Conservation (phyloP, 208 protist species). For the Trypanosoma avium region DNA sequence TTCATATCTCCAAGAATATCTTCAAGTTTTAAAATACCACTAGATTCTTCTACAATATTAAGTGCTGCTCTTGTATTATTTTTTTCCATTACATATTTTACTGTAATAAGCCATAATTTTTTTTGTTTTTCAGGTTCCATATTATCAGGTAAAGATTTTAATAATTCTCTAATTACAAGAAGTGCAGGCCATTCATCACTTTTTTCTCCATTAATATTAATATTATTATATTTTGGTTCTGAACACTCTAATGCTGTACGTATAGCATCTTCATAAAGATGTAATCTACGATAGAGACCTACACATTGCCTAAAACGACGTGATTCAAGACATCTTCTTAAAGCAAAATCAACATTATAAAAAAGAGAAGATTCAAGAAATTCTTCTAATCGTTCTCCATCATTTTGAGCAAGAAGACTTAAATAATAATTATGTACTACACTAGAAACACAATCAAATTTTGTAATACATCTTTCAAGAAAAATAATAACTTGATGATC, state of each 20-base stretch:
- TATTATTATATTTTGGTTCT: neutral
- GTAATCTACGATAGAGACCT: constrained; percentile 90
- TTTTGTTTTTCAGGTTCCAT: constrained; percentile 76
- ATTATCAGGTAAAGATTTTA: constrained; percentile 61
- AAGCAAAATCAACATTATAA: constrained; percentile 91
- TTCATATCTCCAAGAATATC: constrained; percentile 95
- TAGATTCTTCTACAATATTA: constrained; percentile 62
- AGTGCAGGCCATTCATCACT: constrained; percentile 48
- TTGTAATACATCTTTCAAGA: constrained; percentile 89
- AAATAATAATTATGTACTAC: constrained; percentile 95
- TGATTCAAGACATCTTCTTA: constrained; percentile 88
- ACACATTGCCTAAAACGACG: constrained; percentile 77
- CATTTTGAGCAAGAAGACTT: constrained; percentile 84
- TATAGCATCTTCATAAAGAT: constrained; percentile 95
- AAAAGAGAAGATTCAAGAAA: constrained; percentile 79
- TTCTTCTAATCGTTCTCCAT: constrained; percentile 65
- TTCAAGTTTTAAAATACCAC: constrained; percentile 89
- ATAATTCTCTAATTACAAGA: constrained; percentile 61
- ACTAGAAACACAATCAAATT: constrained; percentile 72
- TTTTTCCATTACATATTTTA: constrained; percentile 82
- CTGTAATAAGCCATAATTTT: constrained; percentile 93
- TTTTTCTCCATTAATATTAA: neutral
- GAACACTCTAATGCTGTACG: constrained; percentile 65
- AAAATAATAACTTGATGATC: constrained; percentile 93
- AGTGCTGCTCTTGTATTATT: constrained; percentile 82